Evolutionary conservation across 2,329 filamentous ascomycete genomes (phyloP).

Genomic region (Pseudopithomyces chartarum): DNA sequence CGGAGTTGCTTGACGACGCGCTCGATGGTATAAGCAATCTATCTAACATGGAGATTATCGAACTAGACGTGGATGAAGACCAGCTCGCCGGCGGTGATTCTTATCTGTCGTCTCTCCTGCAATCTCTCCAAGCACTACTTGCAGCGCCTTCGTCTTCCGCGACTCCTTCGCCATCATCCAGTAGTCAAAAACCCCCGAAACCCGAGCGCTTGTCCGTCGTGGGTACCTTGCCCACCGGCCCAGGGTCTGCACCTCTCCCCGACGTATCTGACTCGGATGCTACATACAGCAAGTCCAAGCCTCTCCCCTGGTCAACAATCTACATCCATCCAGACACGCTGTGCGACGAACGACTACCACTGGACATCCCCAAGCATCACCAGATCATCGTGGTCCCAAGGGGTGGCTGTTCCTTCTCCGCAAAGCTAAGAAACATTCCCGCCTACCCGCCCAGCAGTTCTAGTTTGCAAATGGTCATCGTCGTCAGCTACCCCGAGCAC

Average conservation of each 20-base stretch:
- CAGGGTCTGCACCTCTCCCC: conserved; percentile 72
- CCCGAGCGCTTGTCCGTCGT: conserved; percentile 43
- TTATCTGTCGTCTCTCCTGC: conserved; percentile 41
- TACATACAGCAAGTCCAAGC: conserved; percentile 33
- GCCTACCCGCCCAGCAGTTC: conserved; percentile 66
- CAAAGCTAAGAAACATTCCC: conserved; percentile 86
- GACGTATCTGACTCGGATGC: conserved; percentile 54
- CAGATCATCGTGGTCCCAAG: conserved; percentile 82
- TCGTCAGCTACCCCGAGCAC: conserved; percentile 68
- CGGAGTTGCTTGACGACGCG: conserved; percentile 28
- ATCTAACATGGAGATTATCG: conserved; percentile 28
- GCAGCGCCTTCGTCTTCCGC: conserved; percentile 24
- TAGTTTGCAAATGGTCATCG: conserved; percentile 78
- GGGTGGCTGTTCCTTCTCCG: conserved; percentile 81
- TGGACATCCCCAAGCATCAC: conserved; percentile 59
- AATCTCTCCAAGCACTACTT: conserved; percentile 43
- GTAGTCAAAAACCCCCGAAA: conserved; percentile 11
- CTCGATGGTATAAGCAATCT: conserved; percentile 30
- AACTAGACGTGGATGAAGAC: conserved; percentile 32
- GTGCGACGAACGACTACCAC: conserved; percentile 64
- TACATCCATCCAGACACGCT: conserved; percentile 70
- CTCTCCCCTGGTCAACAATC: conserved; percentile 71
- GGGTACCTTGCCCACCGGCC: conserved; percentile 61
- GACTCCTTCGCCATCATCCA: conserved; percentile 7
- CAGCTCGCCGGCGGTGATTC: conserved; percentile 31